phyloP scores from a whole-genome alignment of 2,329 filamentous ascomycete genomes.

The Calycina herbarum region DNA sequence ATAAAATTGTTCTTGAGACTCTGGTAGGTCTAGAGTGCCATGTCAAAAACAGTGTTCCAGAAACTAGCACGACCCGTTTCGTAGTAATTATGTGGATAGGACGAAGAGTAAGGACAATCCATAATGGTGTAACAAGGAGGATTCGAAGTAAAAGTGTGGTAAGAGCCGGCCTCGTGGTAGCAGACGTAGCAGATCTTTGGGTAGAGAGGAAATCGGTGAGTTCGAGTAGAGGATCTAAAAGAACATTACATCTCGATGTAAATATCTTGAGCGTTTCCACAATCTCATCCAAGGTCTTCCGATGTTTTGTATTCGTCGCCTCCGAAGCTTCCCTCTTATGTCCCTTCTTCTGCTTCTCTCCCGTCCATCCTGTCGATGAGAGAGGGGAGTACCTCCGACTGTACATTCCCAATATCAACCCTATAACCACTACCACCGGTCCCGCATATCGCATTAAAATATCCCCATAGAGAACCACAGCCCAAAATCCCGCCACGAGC shows the following conservation, averaged over 20 bases:
- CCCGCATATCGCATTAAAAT: conserved; percentile 77
- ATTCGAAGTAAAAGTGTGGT: conserved; percentile 89
- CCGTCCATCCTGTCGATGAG: conserved; percentile 78
- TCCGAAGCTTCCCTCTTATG: conserved; percentile 54
- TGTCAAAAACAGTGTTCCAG: conserved; percentile 83
- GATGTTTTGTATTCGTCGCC: conserved; percentile 67
- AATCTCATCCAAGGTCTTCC: conserved; percentile 96
- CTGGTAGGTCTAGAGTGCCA: conserved; percentile 90
- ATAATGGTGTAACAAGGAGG: conserved; percentile 82
- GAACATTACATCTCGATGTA: conserved; percentile 85
- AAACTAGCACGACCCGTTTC: conserved; percentile 75
- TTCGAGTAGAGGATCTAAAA: conserved; percentile 84
- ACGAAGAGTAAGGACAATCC: conserved; percentile 79
- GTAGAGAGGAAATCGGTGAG: conserved; percentile 93
- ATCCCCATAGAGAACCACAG: conserved; percentile 81
- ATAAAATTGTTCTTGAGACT: conserved; percentile 83
- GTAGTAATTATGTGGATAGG: conserved; percentile 85
- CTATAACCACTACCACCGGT: conserved; percentile 76
- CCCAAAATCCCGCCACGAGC: conserved; percentile 83
- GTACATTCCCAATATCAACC: conserved; percentile 90
- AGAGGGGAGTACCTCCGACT: conserved; percentile 84
- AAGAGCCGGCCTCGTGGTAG: conserved; percentile 85
- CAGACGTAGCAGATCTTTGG: conserved; percentile 84
- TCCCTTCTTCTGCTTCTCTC: conserved; percentile 54
- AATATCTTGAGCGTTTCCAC: conserved; percentile 90